Evolutionary conservation across 2,329 filamentous ascomycete species (phyloP).

Genomic region (Pseudonectria buxi): DNA sequence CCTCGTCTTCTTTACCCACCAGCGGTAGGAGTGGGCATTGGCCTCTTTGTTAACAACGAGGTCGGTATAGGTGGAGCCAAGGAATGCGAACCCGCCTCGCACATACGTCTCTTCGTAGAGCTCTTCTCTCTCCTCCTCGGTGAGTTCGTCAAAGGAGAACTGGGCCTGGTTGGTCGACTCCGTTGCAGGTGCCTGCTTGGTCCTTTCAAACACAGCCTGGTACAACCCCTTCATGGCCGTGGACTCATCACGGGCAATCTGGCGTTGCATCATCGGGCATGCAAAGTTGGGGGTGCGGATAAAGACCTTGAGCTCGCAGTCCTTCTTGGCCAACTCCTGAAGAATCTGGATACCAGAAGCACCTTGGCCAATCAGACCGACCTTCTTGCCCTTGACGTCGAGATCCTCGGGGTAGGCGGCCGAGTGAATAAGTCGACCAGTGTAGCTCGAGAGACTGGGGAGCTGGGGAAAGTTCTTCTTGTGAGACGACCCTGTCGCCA

Average conservation of each 20-base stretch:
- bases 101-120: constrained; percentile 37
- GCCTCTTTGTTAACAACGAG: constrained; percentile 32
- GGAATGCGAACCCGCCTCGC: constrained; percentile 39
- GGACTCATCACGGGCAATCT: constrained; percentile 39
- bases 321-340: constrained; percentile 27
- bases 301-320: constrained; percentile 38
- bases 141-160: constrained; percentile 6
- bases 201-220: constrained; percentile 8
- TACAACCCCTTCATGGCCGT: constrained; percentile 30
- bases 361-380: constrained; percentile 23
- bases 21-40: constrained; percentile 39
- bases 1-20: constrained; percentile 39
- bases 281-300: constrained; percentile 52
- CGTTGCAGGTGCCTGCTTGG: constrained; percentile 1
- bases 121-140: constrained; percentile 35
- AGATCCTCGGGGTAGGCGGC: constrained; percentile 18
- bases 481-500: constrained; percentile 38
- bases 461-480: constrained; percentile 32
- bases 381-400: constrained; percentile 14
- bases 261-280: constrained; percentile 48
- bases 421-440: constrained; percentile 20
- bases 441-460: constrained; percentile 25
- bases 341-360: constrained; percentile 24
- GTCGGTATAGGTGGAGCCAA: constrained; percentile 39
- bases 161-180: background rate